phyloP scores from a whole-genome alignment of 139 green algal genomes.

The Mychonastes homosphaera region DNA sequence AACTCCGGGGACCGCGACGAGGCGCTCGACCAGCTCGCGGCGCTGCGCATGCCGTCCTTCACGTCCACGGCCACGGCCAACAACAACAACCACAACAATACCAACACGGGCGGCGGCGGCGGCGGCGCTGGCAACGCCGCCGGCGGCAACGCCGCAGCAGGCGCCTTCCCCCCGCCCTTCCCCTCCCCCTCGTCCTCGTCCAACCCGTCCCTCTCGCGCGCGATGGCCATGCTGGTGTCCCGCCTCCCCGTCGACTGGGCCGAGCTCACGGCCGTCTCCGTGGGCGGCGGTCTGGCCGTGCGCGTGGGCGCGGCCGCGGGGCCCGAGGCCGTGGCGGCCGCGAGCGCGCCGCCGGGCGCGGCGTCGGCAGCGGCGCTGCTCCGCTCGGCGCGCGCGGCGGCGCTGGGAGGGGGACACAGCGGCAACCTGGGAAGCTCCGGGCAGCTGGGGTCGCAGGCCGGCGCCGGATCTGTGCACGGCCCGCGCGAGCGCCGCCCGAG shows the following conservation, averaged over 20 bases:
- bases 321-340: slow-evolving; percentile 14
- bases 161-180: neutral
- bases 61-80: neutral
- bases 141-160: neutral
- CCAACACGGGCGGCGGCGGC: neutral
- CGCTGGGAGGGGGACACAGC: neutral
- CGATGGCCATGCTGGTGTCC: slow-evolving; percentile 23
- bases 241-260: slow-evolving; percentile 26
- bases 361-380: neutral
- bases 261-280: slow-evolving; percentile 22
- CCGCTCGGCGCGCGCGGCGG: slow-evolving; percentile 1
- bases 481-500: neutral
- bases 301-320: slow-evolving; percentile 9
- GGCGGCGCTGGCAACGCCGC: neutral
- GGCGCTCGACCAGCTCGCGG: neutral
- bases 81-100: neutral
- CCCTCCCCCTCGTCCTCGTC: neutral
- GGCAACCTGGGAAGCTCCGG: neutral
- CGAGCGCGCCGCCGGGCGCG: neutral
- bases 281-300: slow-evolving; percentile 5
- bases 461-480: neutral
- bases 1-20: neutral
- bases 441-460: neutral
- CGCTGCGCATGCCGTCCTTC: neutral
- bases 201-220: slow-evolving; percentile 3